Percentiles rank a stretch among this genome's conserved stretches.
These are phyloP conservation scores for Diaporthe nobilis DNA, from an alignment of 2,329 filamentous ascomycete species.

Conservation along the genomic window DNA sequence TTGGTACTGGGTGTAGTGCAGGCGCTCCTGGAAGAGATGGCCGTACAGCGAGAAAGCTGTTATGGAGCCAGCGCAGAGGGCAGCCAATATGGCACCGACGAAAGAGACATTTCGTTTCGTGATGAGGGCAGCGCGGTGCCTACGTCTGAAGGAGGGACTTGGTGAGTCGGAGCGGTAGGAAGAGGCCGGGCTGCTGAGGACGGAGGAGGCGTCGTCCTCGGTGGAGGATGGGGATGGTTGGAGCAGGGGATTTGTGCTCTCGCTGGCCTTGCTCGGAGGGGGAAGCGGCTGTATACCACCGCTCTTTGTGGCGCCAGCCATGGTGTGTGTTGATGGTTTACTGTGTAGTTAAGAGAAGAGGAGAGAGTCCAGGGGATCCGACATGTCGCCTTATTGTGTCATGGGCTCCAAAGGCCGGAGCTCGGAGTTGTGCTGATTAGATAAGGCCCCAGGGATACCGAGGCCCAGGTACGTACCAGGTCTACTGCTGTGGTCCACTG, in stretches of 20 bases:
- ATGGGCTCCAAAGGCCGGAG: constrained; percentile 13
- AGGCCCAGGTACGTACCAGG: constrained; percentile 6
- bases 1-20: constrained; percentile 91
- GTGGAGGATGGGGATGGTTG: constrained; percentile 32
- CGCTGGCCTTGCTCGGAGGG: not conserved
- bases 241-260: constrained; percentile 31
- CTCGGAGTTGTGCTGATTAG: constrained; percentile 32
- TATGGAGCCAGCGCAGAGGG: constrained; percentile 81
- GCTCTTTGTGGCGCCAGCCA: constrained; percentile 31
- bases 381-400: constrained; percentile 33
- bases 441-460: constrained; percentile 32
- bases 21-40: constrained; percentile 86
- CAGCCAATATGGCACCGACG: constrained; percentile 43
- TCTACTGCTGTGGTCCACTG: not conserved
- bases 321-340: constrained; percentile 18
- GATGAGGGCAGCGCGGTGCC: constrained; percentile 34
- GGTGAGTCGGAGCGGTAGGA: constrained; percentile 40
- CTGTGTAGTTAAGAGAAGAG: not conserved
- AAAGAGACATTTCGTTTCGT: constrained; percentile 41
- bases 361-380: not conserved
- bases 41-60: constrained; percentile 96
- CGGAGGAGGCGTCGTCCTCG: constrained; percentile 34
- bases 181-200: constrained; percentile 39
- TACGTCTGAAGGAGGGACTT: constrained; percentile 30
- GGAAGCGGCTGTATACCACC: constrained; percentile 19